Conservation (phyloP, 345 rosid genomes). For the Clarkia xantiana region DNA sequence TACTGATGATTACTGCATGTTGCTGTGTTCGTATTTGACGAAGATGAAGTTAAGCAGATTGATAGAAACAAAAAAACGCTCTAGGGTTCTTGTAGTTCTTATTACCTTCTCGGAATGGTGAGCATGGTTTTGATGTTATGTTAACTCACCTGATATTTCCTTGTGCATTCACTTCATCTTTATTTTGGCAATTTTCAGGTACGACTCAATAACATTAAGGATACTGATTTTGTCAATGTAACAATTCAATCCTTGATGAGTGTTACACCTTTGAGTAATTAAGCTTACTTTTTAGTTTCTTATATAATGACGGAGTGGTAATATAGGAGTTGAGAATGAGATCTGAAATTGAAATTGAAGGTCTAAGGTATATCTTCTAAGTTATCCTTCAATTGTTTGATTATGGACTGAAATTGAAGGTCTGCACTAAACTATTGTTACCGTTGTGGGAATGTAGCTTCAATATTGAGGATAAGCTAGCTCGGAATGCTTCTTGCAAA, state of each 20-base stretch:
- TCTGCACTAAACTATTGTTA: no score
- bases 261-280: conserved; percentile 80
- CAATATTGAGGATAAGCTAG: no score
- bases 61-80: conserved; percentile 87
- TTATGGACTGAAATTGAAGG: no score
- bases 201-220: conserved; percentile 88
- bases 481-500: no score
- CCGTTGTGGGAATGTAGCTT: no score
- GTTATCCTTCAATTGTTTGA: no score
- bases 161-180: not conserved
- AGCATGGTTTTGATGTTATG: not conserved
- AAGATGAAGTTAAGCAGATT: conserved; percentile 72
- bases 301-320: no score
- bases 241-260: conserved; percentile 93
- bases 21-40: conserved; percentile 45
- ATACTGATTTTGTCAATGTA: conserved; percentile 93
- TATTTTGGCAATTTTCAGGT: conserved; percentile 33
- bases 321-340: no score
- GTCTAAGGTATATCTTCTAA: no score
- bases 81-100: conserved; percentile 96
- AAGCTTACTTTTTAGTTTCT: no score
- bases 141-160: not conserved
- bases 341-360: no score
- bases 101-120: conserved; percentile 98
- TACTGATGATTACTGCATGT: not conserved